These are phyloP conservation scores for Candida loeiensis DNA, from an alignment of 805 yeast species.

Conservation along the genomic window DNA sequence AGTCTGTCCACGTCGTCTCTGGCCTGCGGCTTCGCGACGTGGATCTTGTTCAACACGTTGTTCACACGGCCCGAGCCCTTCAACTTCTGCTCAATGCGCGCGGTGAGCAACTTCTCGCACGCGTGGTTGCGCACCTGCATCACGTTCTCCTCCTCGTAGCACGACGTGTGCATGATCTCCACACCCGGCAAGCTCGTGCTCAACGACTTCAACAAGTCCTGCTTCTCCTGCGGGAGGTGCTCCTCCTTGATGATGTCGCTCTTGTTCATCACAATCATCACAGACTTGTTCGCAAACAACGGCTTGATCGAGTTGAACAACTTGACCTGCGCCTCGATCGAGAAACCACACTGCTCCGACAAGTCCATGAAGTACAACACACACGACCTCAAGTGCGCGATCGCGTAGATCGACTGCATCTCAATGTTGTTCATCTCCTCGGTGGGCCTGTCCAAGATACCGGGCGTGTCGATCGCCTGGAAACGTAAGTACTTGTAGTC, in stretches of 20 bases:
- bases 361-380: constrained; percentile 97
- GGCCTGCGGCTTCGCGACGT: constrained; percentile 84
- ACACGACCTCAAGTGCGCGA: constrained; percentile 96
- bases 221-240: constrained; percentile 75
- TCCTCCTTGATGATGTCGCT: constrained; percentile 84
- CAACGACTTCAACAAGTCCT: constrained; percentile 65
- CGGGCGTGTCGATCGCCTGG: constrained; percentile 99
- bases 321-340: constrained; percentile 95
- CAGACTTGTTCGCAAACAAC: constrained; percentile 93
- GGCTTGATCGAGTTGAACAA: constrained; percentile 96
- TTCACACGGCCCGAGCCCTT: constrained; percentile 87
- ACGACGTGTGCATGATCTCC: constrained; percentile 89
- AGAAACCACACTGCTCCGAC: constrained; percentile 98
- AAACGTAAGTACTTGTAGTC: constrained; percentile 96
- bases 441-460: constrained; percentile 96
- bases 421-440: constrained; percentile 99
- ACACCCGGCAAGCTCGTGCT: constrained; percentile 64
- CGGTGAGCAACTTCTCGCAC: constrained; percentile 91
- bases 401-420: constrained; percentile 98
- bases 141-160: constrained; percentile 90
- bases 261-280: constrained; percentile 92
- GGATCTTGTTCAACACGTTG: constrained; percentile 90
- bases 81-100: constrained; percentile 94
- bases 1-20: constrained; percentile 84
- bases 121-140: constrained; percentile 96